Evolutionary conservation across 1,139 yeast genomes (phyloP).

Genomic region (Saccharomyces uvarum): DNA sequence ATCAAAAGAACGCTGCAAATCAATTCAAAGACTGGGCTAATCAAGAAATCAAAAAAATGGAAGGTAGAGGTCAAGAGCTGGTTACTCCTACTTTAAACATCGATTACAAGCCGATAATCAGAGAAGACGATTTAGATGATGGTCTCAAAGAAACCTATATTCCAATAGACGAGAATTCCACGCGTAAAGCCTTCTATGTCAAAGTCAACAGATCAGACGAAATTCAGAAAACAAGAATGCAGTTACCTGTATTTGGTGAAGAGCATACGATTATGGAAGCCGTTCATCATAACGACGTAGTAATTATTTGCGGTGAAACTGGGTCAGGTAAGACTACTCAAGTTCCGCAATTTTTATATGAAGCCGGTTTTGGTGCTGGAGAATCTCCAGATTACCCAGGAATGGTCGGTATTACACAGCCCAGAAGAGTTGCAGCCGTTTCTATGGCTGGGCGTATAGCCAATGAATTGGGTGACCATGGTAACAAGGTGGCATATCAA

Average conservation of each 20-base stretch:
- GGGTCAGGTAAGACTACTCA: conserved; percentile 82
- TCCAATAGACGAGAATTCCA: conserved; percentile 46
- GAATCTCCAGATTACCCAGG: conserved; percentile 66
- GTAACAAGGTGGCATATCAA: conserved; percentile 76
- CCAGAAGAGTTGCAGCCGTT: conserved; percentile 97
- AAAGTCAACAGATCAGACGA: conserved; percentile 56
- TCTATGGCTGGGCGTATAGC: conserved; percentile 92
- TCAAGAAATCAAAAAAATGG: conserved; percentile 42
- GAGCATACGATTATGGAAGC: conserved; percentile 96
- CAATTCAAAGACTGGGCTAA: conserved; percentile 51
- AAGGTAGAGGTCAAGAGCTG: conserved; percentile 46
- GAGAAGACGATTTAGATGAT: conserved; percentile 59
- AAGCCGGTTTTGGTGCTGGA: conserved; percentile 73
- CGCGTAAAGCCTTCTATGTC: conserved; percentile 62
- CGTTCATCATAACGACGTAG: conserved; percentile 81
- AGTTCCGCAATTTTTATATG: conserved; percentile 71
- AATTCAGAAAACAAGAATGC: conserved; percentile 58
- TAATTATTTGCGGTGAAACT: conserved; percentile 87
- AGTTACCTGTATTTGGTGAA: conserved; percentile 82
- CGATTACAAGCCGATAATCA: conserved; percentile 42
- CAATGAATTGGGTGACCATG: conserved; percentile 74
- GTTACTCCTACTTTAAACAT: conserved; percentile 46
- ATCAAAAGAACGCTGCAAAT: conserved; percentile 32
- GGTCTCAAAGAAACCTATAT: conserved; percentile 52
- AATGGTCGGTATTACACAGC: conserved; percentile 93